Percentiles rank a stretch among this genome's conserved stretches.
Evolutionary conservation across 345 rosid genomes (phyloP).

Genomic region (Pistacia vera): DNA sequence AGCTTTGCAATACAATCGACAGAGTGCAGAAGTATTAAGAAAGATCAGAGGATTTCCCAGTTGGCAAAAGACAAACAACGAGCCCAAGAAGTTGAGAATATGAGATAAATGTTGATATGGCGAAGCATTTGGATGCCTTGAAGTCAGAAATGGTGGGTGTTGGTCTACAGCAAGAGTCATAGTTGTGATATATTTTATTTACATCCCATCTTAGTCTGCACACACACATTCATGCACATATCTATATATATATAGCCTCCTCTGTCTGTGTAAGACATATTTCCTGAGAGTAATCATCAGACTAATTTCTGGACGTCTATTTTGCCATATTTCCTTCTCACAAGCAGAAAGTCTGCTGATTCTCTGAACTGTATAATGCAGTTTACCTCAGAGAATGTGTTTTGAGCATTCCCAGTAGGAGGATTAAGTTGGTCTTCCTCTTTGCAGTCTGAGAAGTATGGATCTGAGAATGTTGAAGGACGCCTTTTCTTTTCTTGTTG

Average conservation of each 20-base stretch:
- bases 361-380: slow-evolving; percentile 11
- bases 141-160: slow-evolving; percentile 72
- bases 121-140: slow-evolving; percentile 61
- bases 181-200: not conserved
- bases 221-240: no score
- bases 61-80: slow-evolving; percentile 78
- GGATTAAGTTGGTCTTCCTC: slow-evolving; percentile 18
- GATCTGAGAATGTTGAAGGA: slow-evolving; percentile 62
- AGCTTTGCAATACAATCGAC: slow-evolving; percentile 74
- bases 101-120: slow-evolving; percentile 77
- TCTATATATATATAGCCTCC: not conserved
- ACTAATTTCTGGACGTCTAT: not conserved
- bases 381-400: slow-evolving; percentile 12
- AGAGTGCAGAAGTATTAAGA: slow-evolving; percentile 83
- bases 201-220: not conserved
- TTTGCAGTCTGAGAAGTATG: slow-evolving; percentile 67
- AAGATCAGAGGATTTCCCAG: slow-evolving; percentile 75
- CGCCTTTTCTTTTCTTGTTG: slow-evolving; percentile 67
- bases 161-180: not conserved
- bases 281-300: not conserved
- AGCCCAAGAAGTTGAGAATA: slow-evolving; percentile 80
- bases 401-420: not conserved
- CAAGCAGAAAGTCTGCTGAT: slow-evolving; percentile 2
- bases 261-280: not conserved
- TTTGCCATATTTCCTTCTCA: not conserved